Evolutionary conservation across 2,329 filamentous ascomycete species (phyloP), one percentile per base, ranked within the genome.

Genomic region (Hypoxylon sp.): DNA sequence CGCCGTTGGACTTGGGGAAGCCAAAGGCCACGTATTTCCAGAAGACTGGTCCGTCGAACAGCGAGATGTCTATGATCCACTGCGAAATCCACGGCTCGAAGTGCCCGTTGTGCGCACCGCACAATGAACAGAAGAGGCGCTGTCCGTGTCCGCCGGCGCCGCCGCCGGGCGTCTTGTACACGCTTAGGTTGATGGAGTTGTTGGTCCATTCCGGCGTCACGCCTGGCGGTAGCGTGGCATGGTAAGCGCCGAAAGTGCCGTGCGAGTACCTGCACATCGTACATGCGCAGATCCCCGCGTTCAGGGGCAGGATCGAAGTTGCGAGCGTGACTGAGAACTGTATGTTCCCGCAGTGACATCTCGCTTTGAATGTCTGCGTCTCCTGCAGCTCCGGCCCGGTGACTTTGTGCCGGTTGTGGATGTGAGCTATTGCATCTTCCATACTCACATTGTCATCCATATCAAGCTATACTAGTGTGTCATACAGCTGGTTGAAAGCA

Each of bases 251-350:
- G 46, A 82, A 76, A 0, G 78, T 77, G 16, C 83, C 82, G 37
- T 80, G 78, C 2, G 75, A 76, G 59, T 79, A 78, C 34, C 82
- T 81, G 55, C 83, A 85, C 29, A 81, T 69, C 67, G 78, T 80
- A 74, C 83, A 85, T 63, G 82, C 79, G 69, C 83, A 85, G 55
- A 84, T 73, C 62, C 83, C 78, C 12, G 77, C 75, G 11, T 75
- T 72, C 4, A 85, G 74, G 0, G 82, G 83, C 0, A 84, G 78
- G 1, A 72, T 68, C 0, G 77, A 72, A 2, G 67, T 68, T 0
- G 80, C 79, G 0, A 85, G 64, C 3, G 80, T 77, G 61, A 85
- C 61, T 4, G 75, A 79, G 72, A 82, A 81, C 69, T 81, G 78
- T 5, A 82, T 75, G 23, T 79, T 77, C 55, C 79, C 78, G 70